Base-by-base conservation (phyloP, 208 protist species). In the Tritrichomonas musculus region DNA sequence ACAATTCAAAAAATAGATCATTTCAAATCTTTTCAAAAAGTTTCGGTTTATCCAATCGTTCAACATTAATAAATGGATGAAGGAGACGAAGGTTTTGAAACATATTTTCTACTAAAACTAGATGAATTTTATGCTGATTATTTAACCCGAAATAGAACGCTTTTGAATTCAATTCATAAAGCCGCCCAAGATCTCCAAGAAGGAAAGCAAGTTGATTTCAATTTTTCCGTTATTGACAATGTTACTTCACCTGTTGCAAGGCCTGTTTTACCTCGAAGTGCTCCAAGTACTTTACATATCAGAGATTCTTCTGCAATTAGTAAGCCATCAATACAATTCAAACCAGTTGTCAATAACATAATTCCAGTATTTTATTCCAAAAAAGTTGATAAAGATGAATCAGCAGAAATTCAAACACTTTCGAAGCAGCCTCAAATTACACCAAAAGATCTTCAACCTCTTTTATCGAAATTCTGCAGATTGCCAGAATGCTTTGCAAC, bases 401-500 rank as follows among this genome's bases (percentile, higher is more conserved):
- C 14, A 22, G 44, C 8, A 8, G 77, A 25, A 39, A 47, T 57
- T 4, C 27, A 57, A 36, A 20, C 41, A 14, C 47, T 88, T 14
- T 47, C 27, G 1, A 57, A 53, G 39, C 25, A 3, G 8, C 14
- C 53, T 39, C 1, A 9, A 55, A 88, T 82, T 41, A 47, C 73
- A 50, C 44, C 41, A 17, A 14, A 88, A 57, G 17, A 53, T 41
- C 41, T 88, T 57, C 20, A n/a, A 33, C 1, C 57, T 8, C 33
- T 88, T 8, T 47, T 88, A 33, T 20, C 53, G 57, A 49, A n/a
- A 1, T 33, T 47, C 9, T 88, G 77, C 47, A 88, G 77, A 20
- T 47, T 88, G 33, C 77, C 77, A 88, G n/a, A 49, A 57, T 88
- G 77, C 77, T 88, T 88, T 39, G 77, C 77, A 33, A 22, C 77